Evolutionary conservation across 176 grass and related monocot genomes (phyloP).

Genomic region (Lolium rigidum): DNA sequence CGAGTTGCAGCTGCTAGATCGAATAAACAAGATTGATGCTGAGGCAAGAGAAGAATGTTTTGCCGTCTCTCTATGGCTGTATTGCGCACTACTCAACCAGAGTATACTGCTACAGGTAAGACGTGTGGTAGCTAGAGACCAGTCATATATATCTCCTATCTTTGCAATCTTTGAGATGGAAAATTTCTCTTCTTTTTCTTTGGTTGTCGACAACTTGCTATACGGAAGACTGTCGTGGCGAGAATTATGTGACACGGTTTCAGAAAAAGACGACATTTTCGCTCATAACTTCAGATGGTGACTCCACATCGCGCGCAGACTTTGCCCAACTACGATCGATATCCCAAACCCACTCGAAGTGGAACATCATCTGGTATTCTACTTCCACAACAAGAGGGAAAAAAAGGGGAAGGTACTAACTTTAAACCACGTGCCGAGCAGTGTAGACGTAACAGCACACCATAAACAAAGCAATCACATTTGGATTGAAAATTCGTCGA

Average conservation of each 20-base stretch:
- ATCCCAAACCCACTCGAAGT: not conserved
- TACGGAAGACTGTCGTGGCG: not conserved
- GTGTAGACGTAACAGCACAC: no score
- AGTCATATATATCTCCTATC: slow-evolving; percentile 27
- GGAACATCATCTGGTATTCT: not conserved
- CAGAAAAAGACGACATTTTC: not conserved
- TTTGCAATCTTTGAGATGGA: not conserved
- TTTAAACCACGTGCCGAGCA: no score
- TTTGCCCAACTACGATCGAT: slow-evolving; percentile 27
- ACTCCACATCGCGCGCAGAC: not conserved
- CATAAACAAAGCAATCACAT: not conserved
- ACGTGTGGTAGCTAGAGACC: not conserved
- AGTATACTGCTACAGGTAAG: not conserved
- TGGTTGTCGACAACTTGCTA: not conserved
- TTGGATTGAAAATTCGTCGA: not conserved
- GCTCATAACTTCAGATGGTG: not conserved
- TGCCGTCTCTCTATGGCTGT: not conserved
- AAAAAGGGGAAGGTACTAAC: not conserved
- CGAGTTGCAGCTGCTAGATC: not conserved
- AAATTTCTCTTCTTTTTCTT: not conserved
- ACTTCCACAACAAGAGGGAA: not conserved
- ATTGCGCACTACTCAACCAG: not conserved
- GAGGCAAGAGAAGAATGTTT: slow-evolving; percentile 7
- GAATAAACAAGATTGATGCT: slow-evolving; percentile 4
- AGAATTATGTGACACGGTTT: not conserved